Evolutionary conservation across 116 monocot genomes (phyloP), one percentile per base, ranked within the genome.

Genomic region (Phalaenopsis hybrid): DNA sequence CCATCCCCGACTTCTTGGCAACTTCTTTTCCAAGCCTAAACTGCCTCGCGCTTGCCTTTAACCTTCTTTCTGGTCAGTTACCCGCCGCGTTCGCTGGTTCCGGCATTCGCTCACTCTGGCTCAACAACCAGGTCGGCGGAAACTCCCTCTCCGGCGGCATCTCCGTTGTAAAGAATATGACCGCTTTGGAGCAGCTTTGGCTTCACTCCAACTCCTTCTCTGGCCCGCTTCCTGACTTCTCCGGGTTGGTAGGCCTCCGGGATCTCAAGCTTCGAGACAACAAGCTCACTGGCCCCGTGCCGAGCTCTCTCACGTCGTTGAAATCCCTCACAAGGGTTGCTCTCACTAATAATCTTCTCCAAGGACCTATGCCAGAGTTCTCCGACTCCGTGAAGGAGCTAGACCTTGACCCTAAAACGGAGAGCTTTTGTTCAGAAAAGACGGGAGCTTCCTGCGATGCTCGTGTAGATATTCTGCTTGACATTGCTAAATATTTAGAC

Each of bases 241-340:
- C 91, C 12, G 84, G 70, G 15, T 81, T 92, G 37, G 48, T n/a
- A 11, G 10, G 57, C 41, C 81, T 97, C 21, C 45, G 49, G 7
- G 94, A 94, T 81, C 81, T 97, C 34, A 78, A 84, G 25, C 83
- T 97, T 18, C 80, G 94, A 7, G 94, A 97, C 72, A 97, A 97
- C 75, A 76, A 43, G 45, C 82, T 97, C 75, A 90, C 94, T 9
- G 97, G 97, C 5, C 79, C 81, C 0, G 91, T 97, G 0, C 94
- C 97, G 4, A 25, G 12, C 8, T 86, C 88, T 2, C 58, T 94
- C n/a, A 21, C 81, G 2, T 28, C 74, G 37, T 51, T 92, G 17
- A 84, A 77, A 44, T 79, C 85, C 1, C 87, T 97, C 12, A 83
- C 50, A 10, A 81, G 45, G 34, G 57, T 97, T 2, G 75, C 80